A percentile compares a stretch with the other conserved stretches of the same genome.
Evolutionary conservation across 495 filamentous ascomycete genomes (phyloP).

Genomic region (Podospora conica): DNA sequence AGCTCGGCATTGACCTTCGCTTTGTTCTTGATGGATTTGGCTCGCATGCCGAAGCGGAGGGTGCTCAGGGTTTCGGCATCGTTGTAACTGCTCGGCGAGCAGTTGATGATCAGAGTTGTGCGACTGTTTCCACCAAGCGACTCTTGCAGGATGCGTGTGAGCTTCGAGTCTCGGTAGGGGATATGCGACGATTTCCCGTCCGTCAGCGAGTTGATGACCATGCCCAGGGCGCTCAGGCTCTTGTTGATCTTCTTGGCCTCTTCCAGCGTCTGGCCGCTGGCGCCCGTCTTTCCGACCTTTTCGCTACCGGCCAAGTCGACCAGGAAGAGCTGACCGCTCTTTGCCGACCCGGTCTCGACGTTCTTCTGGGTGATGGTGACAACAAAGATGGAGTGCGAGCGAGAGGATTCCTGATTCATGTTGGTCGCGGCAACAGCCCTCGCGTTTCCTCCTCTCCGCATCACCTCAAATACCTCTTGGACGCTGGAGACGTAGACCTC

Average conservation of each 20-base stretch:
- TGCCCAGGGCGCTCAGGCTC: slow-evolving; percentile 92
- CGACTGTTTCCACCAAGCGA: slow-evolving; percentile 93
- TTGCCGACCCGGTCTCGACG: slow-evolving; percentile 89
- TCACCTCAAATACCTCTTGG: slow-evolving; percentile 92
- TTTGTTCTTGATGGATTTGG: slow-evolving; percentile 99
- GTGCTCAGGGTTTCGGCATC: slow-evolving; percentile 93
- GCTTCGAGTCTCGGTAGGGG: slow-evolving; percentile 96
- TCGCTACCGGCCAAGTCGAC: slow-evolving; percentile 97
- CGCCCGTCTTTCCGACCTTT: slow-evolving; percentile 97
- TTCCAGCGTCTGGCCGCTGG: slow-evolving; percentile 93
- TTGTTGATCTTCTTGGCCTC: slow-evolving; percentile 99
- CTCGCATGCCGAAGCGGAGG: slow-evolving; percentile 89
- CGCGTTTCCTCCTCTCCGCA: slow-evolving; percentile 83
- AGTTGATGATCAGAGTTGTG: slow-evolving; percentile 97
- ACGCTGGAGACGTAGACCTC: slow-evolving; percentile 96
- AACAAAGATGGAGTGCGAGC: slow-evolving; percentile 97
- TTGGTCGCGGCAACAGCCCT: slow-evolving; percentile 96
- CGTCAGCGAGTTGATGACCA: slow-evolving; percentile 97
- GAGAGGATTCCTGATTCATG: slow-evolving; percentile 99
- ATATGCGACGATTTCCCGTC: slow-evolving; percentile 98
- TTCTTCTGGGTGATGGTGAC: slow-evolving; percentile 98
- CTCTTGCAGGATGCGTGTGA: slow-evolving; percentile 95
- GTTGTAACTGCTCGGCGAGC: slow-evolving; percentile 96
- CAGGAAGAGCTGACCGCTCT: slow-evolving; percentile 93
- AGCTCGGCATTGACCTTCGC: slow-evolving; percentile 98